phyloP scores from a whole-genome alignment of 1,284 basidiomycete genomes.

The Apiotrichum montevideense region DNA sequence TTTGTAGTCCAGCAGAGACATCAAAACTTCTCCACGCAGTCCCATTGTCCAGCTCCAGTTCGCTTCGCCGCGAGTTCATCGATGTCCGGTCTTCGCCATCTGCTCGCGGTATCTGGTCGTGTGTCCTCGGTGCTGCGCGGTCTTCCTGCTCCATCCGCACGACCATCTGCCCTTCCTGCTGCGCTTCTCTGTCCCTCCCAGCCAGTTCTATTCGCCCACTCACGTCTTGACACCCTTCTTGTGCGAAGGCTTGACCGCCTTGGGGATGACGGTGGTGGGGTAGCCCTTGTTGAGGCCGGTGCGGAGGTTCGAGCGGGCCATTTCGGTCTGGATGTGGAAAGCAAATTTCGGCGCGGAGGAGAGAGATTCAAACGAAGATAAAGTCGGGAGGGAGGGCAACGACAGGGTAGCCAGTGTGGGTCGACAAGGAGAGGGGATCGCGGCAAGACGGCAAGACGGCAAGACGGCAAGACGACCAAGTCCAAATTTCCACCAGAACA shows the following conservation, averaged over 20 bases:
- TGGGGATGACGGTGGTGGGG: constrained; percentile 80
- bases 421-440: too few relatives aligned
- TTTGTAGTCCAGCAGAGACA: too few relatives aligned
- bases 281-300: constrained; percentile 88
- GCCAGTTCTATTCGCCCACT: constrained; percentile 9
- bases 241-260: constrained; percentile 73
- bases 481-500: background rate
- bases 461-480: background rate
- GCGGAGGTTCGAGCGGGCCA: constrained; percentile 64
- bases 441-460: background rate
- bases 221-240: constrained; percentile 76
- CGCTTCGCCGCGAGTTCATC: too few relatives aligned
- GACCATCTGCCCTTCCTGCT: background rate
- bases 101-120: too few relatives aligned
- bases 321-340: constrained; percentile 6
- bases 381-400: background rate
- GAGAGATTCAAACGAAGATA: too few relatives aligned
- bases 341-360: background rate
- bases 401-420: background rate
- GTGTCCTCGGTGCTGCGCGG: too few relatives aligned
- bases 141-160: background rate
- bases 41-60: too few relatives aligned
- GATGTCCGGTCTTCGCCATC: too few relatives aligned
- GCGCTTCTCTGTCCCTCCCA: too few relatives aligned
- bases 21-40: too few relatives aligned